These are phyloP conservation scores for Vitis hybrid DNA, from an alignment of 177 flowering plant species.

Conservation along the genomic window DNA sequence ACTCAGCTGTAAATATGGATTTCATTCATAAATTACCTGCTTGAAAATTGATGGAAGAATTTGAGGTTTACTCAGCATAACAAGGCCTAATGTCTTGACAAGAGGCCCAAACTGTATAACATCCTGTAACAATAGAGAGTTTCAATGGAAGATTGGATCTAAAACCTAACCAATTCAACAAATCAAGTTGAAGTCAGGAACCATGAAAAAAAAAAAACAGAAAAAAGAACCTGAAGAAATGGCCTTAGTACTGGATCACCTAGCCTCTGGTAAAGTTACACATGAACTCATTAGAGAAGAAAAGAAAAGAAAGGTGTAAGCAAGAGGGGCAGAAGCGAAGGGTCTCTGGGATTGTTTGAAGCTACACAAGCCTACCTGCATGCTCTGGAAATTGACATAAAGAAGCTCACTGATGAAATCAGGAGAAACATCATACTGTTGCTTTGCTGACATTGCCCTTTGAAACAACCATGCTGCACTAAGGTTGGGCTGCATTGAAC, in stretches of 20 bases:
- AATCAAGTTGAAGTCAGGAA: not conserved
- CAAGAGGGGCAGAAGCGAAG: not conserved
- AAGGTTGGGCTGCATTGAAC: conserved; percentile 76
- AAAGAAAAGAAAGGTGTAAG: not conserved
- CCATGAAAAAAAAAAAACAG: not conserved
- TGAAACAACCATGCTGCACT: conserved; percentile 97
- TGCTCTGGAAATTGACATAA: conserved; percentile 66
- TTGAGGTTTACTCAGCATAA: conserved; percentile 79
- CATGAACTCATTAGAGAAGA: not conserved
- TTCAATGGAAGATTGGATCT: not conserved
- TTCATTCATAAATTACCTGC: conserved; percentile 51
- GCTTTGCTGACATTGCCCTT: conserved; percentile 94
- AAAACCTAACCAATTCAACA: not conserved
- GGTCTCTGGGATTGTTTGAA: not conserved
- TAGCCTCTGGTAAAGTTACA: conserved; percentile 51
- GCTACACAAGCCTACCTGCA: conserved; percentile 57
- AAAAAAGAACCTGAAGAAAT: conserved; percentile 78
- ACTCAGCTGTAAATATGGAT: not conserved
- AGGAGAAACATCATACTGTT: conserved; percentile 57
- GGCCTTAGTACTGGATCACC: conserved; percentile 95
- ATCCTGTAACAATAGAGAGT: conserved; percentile 52
- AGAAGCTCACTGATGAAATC: conserved; percentile 90
- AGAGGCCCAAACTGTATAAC: conserved; percentile 93
- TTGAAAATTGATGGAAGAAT: conserved; percentile 84
- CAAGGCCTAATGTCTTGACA: conserved; percentile 80